Percentiles rank a stretch among this genome's conserved stretches.
phyloP scores from a whole-genome alignment of 1,139 yeast genomes.

The Protomyces inundatus region DNA sequence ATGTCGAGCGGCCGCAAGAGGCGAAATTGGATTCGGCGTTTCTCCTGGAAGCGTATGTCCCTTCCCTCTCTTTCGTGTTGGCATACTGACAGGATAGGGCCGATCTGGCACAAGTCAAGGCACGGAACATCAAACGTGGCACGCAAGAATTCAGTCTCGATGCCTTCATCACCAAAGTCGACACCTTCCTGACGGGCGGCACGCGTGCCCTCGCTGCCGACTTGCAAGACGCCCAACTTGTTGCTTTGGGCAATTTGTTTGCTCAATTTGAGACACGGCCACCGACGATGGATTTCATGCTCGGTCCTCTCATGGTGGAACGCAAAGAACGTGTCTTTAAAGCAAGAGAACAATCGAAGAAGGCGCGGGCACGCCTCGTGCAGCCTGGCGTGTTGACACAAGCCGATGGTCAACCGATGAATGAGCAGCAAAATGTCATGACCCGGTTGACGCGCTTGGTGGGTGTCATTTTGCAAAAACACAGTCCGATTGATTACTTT shows the following conservation, averaged over 20 bases:
- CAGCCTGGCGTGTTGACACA: slow-evolving; percentile 37
- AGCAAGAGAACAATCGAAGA: slow-evolving; percentile 28
- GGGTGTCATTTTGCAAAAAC: slow-evolving; percentile 27
- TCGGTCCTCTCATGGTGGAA: slow-evolving; percentile 31
- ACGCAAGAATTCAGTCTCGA: slow-evolving; percentile 26
- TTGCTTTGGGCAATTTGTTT: slow-evolving; percentile 40
- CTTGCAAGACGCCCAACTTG: background rate
- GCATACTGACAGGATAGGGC: background rate
- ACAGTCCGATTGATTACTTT: slow-evolving; percentile 53
- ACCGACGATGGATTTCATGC: slow-evolving; percentile 27
- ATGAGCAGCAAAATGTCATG: slow-evolving; percentile 58
- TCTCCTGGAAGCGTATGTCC: slow-evolving; percentile 17
- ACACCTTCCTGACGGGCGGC: slow-evolving; percentile 4
- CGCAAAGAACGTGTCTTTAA: slow-evolving; percentile 38
- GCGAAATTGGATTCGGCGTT: slow-evolving; percentile 29
- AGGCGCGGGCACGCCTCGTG: slow-evolving; percentile 15
- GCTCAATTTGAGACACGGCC: slow-evolving; percentile 30
- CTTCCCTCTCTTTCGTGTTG: too few relatives aligned
- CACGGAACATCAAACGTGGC: slow-evolving; percentile 28
- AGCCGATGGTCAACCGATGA: slow-evolving; percentile 20
- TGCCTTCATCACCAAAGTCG: slow-evolving; percentile 22
- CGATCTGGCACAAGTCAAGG: slow-evolving; percentile 26
- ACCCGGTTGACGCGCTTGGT: slow-evolving; percentile 39
- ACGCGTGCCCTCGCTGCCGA: background rate
- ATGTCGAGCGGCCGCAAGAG: slow-evolving; percentile 27